Evolutionary conservation across 306 rosid species (phyloP), one percentile per base, ranked within the genome.

Genomic region (Citrullus amarus): DNA sequence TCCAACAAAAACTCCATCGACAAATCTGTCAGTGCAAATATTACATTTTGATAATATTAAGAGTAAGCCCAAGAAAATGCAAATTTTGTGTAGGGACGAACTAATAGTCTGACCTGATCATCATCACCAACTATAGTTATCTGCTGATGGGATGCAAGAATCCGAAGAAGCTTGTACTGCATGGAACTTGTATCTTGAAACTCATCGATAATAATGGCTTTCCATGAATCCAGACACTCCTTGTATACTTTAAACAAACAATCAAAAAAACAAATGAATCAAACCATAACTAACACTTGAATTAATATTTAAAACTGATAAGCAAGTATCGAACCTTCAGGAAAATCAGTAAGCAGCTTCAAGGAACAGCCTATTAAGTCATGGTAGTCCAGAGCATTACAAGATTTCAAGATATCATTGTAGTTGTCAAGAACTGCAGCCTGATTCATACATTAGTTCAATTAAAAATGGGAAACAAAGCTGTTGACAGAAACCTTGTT

Each of bases 51-150:
- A 75, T 5, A 43, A 62, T 20, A 6, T 25, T n/a, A 48, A 22
- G 57, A 17, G 43, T 18, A 16, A 39, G 48, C 1, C 28, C 72
- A 59, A 60, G n/a, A 18, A 39, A 30, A 30, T 72, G 78, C 25
- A 34, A 39, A 74, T 11, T 25, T 25, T 68, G 36, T 43, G 41
- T 46, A 46, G 58, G 41, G 58, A 46, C 10, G 9, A 71, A 71
- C 55, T 18, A 66, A 58, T 46, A 48, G 76, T 16, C 22, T 71
- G 59, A 62, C 98, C 91, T 94, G 98, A 84, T 94, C 98, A 50
- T 94, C 98, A 34, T 94, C 98, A 79, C 98, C 98, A 83, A 94
- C 96, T 86, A 94, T 89, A 77, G 98, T 94, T 78, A 94, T 86
- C 80, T 76, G 88, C 73, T 84, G 83, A 78, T 90, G 95, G 71